Percentiles rank a stretch among this genome's conserved stretches.
Conservation (phyloP, 2,329 filamentous ascomycete species). For the Zymoseptoria tritici region DNA sequence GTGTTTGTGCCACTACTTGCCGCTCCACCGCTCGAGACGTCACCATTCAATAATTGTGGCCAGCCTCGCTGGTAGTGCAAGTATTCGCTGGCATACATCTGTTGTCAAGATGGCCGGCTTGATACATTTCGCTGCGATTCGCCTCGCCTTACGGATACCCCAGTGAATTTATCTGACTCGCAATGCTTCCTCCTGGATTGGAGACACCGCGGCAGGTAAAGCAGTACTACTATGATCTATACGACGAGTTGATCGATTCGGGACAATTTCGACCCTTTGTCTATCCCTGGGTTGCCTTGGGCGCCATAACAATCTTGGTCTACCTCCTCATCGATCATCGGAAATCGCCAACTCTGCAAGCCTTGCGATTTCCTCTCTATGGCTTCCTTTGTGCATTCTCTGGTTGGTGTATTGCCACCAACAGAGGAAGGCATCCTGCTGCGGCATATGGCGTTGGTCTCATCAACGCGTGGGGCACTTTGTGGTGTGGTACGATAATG, state of each 20-base stretch:
- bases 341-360: slow-evolving; percentile 32
- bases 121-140: background rate
- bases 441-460: slow-evolving; percentile 51
- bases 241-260: slow-evolving; percentile 33
- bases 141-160: background rate
- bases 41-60: background rate
- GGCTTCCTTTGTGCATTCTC: slow-evolving; percentile 37
- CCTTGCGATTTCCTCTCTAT: slow-evolving; percentile 41
- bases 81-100: background rate
- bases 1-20: background rate
- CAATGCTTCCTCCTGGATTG: slow-evolving; percentile 25
- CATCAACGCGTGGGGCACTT: slow-evolving; percentile 45
- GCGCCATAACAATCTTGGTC: slow-evolving; percentile 36
- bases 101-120: background rate
- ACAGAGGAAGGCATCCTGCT: slow-evolving; percentile 43
- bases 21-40: background rate
- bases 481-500: slow-evolving; percentile 48
- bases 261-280: slow-evolving; percentile 37
- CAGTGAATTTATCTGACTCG: background rate
- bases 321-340: slow-evolving; percentile 47
- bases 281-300: slow-evolving; percentile 37
- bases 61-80: background rate
- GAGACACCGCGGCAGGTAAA: slow-evolving; percentile 21
- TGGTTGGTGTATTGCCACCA: slow-evolving; percentile 37
- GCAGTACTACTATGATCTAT: slow-evolving; percentile 33